Evolutionary conservation across 1,284 basidiomycete species (phyloP).

Genomic region (Ceratobasidium sp.): DNA sequence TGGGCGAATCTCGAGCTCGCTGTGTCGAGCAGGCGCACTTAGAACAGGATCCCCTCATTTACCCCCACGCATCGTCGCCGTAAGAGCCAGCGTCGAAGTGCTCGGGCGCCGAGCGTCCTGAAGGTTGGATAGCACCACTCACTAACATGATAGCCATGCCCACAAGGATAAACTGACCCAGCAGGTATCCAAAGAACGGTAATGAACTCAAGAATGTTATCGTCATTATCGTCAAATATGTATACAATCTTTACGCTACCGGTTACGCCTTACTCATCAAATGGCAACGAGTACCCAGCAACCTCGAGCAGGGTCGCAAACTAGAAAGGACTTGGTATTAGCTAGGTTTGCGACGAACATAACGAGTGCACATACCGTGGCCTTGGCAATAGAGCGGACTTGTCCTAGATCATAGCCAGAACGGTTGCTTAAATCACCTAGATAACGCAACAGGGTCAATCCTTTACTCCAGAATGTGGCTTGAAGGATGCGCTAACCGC

Average conservation of each 20-base stretch:
- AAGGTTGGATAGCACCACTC: no score
- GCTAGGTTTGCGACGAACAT: background rate
- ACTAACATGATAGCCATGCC: no score
- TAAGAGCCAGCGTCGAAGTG: no score
- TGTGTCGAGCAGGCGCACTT: no score
- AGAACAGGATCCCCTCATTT: no score
- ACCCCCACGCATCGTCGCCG: no score
- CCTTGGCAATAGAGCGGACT: slow-evolving; percentile 83
- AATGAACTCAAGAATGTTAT: background rate
- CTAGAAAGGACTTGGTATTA: slow-evolving; percentile 32
- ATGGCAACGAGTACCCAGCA: slow-evolving; percentile 49
- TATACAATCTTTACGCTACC: background rate
- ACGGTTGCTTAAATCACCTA: slow-evolving; percentile 82
- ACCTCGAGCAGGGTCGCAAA: slow-evolving; percentile 52
- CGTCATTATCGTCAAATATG: background rate
- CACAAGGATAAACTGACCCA: no score
- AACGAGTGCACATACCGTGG: slow-evolving; percentile 69
- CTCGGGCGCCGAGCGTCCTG: no score
- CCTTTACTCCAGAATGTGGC: no score
- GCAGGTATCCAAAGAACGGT: no score
- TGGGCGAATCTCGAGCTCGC: no score
- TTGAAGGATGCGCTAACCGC: background rate
- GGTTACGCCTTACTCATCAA: background rate
- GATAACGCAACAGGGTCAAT: slow-evolving; percentile 29
- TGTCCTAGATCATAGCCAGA: slow-evolving; percentile 85